Evolutionary conservation across 139 green algal species (phyloP).

Genomic region (Trebouxia sp.): DNA sequence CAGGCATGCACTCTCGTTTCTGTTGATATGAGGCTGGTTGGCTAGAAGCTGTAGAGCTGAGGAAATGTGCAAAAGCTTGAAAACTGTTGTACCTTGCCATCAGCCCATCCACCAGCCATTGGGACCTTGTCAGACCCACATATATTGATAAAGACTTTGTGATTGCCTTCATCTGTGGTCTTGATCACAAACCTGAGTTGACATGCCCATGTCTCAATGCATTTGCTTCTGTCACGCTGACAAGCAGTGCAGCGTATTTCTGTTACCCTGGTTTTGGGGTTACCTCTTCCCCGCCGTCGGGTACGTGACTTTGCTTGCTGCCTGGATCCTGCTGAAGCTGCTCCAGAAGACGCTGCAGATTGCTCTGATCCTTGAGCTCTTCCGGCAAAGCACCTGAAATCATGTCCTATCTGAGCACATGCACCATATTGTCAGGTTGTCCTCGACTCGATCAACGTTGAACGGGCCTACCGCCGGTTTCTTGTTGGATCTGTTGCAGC

Average conservation of each 20-base stretch:
- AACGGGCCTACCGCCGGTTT: no score
- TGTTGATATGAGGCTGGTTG: background rate
- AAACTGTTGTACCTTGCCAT: constrained; percentile 30
- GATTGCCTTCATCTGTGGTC: constrained; percentile 52
- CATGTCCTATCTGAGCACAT: no score
- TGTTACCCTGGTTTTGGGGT: background rate
- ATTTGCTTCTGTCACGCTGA: no score
- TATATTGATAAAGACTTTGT: constrained; percentile 82
- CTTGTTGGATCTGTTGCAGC: constrained; percentile 7
- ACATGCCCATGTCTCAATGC: no score
- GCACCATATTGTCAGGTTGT: no score
- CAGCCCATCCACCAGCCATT: constrained; percentile 54
- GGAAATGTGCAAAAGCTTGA: background rate
- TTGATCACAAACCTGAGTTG: constrained; percentile 82
- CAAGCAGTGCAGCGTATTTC: no score
- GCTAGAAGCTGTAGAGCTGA: background rate
- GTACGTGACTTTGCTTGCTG: background rate
- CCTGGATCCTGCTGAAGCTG: constrained; percentile 1
- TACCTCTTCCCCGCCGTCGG: background rate
- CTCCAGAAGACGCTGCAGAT: background rate
- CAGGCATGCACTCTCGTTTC: background rate
- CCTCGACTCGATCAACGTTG: no score
- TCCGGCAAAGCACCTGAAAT: no score
- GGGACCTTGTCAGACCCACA: constrained; percentile 56
- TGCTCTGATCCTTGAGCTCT: no score